Percentiles rank a stretch among this genome's conserved stretches.
phyloP scores from a whole-genome alignment of 495 filamentous ascomycete genomes.

The Penicillium psychrofluorescens region DNA sequence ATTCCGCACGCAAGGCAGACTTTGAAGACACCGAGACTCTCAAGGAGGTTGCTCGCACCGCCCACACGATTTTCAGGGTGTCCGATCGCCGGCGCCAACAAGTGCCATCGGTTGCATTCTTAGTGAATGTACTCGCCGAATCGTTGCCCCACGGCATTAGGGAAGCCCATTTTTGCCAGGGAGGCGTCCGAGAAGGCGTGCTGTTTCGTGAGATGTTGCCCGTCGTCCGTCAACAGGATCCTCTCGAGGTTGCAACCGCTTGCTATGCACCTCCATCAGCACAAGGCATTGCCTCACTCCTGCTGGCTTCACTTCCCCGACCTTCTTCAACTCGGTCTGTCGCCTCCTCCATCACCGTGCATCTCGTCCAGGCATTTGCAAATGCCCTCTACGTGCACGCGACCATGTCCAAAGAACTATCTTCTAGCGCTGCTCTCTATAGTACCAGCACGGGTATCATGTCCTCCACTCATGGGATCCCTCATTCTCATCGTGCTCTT shows the following conservation, averaged over 20 bases:
- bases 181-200: slow-evolving; percentile 77
- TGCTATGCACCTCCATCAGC: slow-evolving; percentile 40
- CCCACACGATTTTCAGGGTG: slow-evolving; percentile 63
- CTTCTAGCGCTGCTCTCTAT: slow-evolving; percentile 62
- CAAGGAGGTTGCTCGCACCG: slow-evolving; percentile 38
- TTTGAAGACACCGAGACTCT: slow-evolving; percentile 58
- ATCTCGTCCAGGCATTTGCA: slow-evolving; percentile 43
- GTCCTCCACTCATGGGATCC: slow-evolving; percentile 60
- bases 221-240: slow-evolving; percentile 51
- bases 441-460: slow-evolving; percentile 63
- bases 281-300: slow-evolving; percentile 26
- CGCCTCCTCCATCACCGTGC: slow-evolving; percentile 30
- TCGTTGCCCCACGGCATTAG: slow-evolving; percentile 60
- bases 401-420: slow-evolving; percentile 42
- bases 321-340: slow-evolving; percentile 13
- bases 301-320: slow-evolving; percentile 39
- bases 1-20: slow-evolving; percentile 50
- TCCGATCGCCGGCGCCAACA: slow-evolving; percentile 74
- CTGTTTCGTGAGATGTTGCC: slow-evolving; percentile 60
- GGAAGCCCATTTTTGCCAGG: slow-evolving; percentile 74
- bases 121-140: slow-evolving; percentile 63
- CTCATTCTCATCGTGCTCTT: slow-evolving; percentile 61
- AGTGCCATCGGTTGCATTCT: slow-evolving; percentile 74
- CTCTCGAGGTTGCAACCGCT: slow-evolving; percentile 53
- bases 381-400: slow-evolving; percentile 47